A percentile compares a stretch with the other conserved stretches of the same genome.
Evolutionary conservation across 2,329 filamentous ascomycete species (phyloP).

Genomic region (Cladosporium sp.): DNA sequence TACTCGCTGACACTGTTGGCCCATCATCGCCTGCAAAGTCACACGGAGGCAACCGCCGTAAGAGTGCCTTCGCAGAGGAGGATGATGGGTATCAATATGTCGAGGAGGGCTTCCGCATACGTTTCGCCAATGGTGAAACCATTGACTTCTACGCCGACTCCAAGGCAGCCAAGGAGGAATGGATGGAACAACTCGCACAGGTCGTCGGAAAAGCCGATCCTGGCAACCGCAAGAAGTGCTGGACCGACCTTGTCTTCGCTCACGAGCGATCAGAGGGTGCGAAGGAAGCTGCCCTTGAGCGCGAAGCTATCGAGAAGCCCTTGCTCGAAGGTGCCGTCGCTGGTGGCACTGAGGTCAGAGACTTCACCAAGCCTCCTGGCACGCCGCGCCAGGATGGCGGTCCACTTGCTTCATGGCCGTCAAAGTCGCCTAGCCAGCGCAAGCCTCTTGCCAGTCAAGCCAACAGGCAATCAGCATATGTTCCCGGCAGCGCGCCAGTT

Average conservation of each 20-base stretch:
- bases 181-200: conserved; percentile 86
- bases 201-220: conserved; percentile 55
- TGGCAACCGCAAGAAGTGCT: conserved; percentile 47
- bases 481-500: conserved; percentile 23
- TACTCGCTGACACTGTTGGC: conserved; percentile 75
- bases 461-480: conserved; percentile 19
- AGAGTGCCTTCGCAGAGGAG: conserved; percentile 94
- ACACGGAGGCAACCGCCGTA: conserved; percentile 55
- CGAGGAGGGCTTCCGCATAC: conserved; percentile 96
- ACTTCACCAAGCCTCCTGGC: conserved; percentile 25
- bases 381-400: not conserved
- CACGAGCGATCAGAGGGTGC: conserved; percentile 31
- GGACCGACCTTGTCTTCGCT: conserved; percentile 58
- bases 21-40: conserved; percentile 61
- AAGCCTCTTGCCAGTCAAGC: conserved; percentile 16
- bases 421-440: conserved; percentile 16
- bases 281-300: conserved; percentile 1
- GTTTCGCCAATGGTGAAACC: conserved; percentile 95
- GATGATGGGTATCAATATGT: conserved; percentile 99
- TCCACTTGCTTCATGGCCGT: not conserved
- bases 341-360: conserved; percentile 19
- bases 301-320: conserved; percentile 8
- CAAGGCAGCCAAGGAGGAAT: conserved; percentile 79
- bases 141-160: conserved; percentile 98
- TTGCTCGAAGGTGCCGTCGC: conserved; percentile 1